phyloP scores from a whole-genome alignment of 73 alveolate genomes.

The Tetrahymena malaccensis region DNA sequence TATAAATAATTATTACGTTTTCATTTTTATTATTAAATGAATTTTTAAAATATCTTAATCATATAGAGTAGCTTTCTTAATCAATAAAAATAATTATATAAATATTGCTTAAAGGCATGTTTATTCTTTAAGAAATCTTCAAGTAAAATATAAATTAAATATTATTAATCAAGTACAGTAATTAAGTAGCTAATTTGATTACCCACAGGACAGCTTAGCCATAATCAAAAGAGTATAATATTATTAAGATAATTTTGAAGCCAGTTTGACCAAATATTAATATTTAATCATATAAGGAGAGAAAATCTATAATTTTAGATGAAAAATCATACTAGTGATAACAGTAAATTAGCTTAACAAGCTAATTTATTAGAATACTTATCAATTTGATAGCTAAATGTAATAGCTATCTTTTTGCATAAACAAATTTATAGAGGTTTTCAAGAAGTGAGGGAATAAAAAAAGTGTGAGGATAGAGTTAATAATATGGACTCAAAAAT shows the following conservation, averaged over 20 bases:
- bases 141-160: no score
- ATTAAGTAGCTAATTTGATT: not conserved
- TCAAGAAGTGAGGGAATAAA: not conserved
- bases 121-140: no score
- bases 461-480: not conserved
- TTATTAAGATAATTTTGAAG: not conserved
- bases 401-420: not conserved
- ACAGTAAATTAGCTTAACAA: not conserved
- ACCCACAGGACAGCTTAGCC: not conserved
- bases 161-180: no score
- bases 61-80: no score
- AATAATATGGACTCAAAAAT: not conserved
- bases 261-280: not conserved
- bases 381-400: not conserved
- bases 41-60: no score
- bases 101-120: no score
- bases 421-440: not conserved
- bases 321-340: not conserved
- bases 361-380: not conserved
- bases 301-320: not conserved
- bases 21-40: no score
- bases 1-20: no score
- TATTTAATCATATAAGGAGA: not conserved
- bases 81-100: no score
- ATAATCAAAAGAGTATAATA: not conserved